Conservation (phyloP, 371 early-diverging fungal genomes). For the Actinomortierella wolfii region DNA sequence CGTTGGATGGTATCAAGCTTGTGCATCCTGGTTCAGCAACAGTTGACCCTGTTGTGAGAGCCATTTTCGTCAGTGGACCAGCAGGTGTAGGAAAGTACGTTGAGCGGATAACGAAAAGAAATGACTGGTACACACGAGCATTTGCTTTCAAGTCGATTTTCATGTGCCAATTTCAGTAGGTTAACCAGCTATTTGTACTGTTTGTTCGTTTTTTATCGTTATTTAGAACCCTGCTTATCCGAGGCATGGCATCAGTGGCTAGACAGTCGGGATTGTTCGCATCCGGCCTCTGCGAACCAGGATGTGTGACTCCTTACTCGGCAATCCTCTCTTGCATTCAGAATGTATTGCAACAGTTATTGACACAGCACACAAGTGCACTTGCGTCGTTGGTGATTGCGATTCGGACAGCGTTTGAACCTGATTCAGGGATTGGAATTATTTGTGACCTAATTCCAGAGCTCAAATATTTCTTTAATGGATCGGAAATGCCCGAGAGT, state of each 20-base stretch:
- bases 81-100: slow-evolving; percentile 46
- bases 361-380: slow-evolving; percentile 37
- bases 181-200: background rate
- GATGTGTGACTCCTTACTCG: slow-evolving; percentile 25
- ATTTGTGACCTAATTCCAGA: slow-evolving; percentile 40
- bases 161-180: too few species aligned
- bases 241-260: slow-evolving; percentile 30
- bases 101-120: too few species aligned
- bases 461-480: slow-evolving; percentile 35
- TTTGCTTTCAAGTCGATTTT: background rate
- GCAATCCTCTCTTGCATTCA: slow-evolving; percentile 41
- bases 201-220: background rate
- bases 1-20: slow-evolving; percentile 22
- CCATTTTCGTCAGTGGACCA: slow-evolving; percentile 38
- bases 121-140: too few species aligned
- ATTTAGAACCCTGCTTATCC: slow-evolving; percentile 25
- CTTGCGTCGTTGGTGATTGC: slow-evolving; percentile 34
- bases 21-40: slow-evolving; percentile 17
- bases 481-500: slow-evolving; percentile 32
- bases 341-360: slow-evolving; percentile 36
- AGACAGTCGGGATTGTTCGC: slow-evolving; percentile 40
- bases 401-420: slow-evolving; percentile 40
- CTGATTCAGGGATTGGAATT: slow-evolving; percentile 38
- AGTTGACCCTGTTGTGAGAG: slow-evolving; percentile 34
- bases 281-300: slow-evolving; percentile 29